Percentiles rank a stretch among this genome's conserved stretches.
These are phyloP conservation scores for Mollisiaceae sp. DNA, from an alignment of 2,329 filamentous ascomycete species.

Conservation along the genomic window DNA sequence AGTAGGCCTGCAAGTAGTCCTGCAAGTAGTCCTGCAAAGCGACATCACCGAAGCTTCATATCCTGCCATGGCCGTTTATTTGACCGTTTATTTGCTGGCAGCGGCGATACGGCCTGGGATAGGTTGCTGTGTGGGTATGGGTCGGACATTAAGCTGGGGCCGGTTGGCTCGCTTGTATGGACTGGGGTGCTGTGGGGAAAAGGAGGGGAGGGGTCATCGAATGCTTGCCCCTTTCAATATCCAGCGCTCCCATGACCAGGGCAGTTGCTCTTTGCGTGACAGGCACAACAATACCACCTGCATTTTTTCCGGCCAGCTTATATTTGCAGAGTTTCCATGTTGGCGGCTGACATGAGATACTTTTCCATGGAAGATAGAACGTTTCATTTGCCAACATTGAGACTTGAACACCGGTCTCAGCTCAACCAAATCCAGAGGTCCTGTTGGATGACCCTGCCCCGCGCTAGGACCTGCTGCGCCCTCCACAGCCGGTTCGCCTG, in stretches of 20 bases:
- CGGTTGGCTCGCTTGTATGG: conserved; percentile 3
- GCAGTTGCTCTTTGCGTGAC: neutral
- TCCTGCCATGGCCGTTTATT: neutral
- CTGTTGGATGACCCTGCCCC: conserved; percentile 3
- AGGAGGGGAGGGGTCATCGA: neutral
- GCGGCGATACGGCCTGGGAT: neutral
- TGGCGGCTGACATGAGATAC: neutral
- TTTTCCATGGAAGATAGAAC: neutral
- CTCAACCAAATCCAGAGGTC: neutral
- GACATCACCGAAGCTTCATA: neutral
- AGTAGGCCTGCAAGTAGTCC: too few species aligned
- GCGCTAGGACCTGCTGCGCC: conserved; percentile 3
- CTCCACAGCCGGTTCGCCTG: conserved; percentile 9
- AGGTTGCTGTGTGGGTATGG: neutral
- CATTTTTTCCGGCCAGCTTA: neutral
- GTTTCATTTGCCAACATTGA: neutral
- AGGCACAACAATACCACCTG: neutral
- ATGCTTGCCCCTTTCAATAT: neutral
- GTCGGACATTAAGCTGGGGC: neutral
- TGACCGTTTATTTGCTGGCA: neutral
- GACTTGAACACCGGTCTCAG: neutral
- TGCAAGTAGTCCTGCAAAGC: neutral
- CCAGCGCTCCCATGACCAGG: conserved; percentile 6
- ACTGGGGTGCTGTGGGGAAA: neutral
- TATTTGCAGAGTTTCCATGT: neutral